Evolutionary conservation across 768 basidiomycete species (phyloP).

Genomic region (Pulveroboletus frians): DNA sequence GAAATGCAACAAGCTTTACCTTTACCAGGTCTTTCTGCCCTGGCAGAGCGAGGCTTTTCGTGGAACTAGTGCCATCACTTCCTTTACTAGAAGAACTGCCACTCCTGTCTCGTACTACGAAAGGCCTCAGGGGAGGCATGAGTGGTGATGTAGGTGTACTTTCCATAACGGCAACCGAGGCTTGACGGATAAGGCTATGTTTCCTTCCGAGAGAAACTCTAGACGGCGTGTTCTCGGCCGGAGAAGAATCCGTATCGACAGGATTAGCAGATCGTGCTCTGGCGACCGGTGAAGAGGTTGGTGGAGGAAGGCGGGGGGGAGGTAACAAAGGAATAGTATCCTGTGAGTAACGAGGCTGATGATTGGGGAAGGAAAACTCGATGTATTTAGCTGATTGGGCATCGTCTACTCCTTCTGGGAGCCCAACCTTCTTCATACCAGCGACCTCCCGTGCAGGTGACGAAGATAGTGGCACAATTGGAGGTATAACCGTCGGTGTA

Average conservation of each 20-base stretch:
- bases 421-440: slow-evolving; percentile 28
- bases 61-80: slow-evolving; percentile 29
- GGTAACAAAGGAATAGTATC: slow-evolving; percentile 38
- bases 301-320: slow-evolving; percentile 20
- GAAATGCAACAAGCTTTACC: slow-evolving; percentile 33
- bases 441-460: slow-evolving; percentile 35
- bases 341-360: slow-evolving; percentile 54
- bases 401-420: slow-evolving; percentile 36
- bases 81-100: slow-evolving; percentile 43
- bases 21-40: slow-evolving; percentile 72
- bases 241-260: slow-evolving; percentile 17
- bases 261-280: slow-evolving; percentile 34
- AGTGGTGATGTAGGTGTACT: slow-evolving; percentile 35
- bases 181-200: slow-evolving; percentile 45
- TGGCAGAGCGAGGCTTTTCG: slow-evolving; percentile 39
- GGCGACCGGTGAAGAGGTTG: slow-evolving; percentile 30
- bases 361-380: slow-evolving; percentile 52
- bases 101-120: slow-evolving; percentile 43
- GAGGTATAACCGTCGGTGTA: slow-evolving; percentile 26
- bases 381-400: slow-evolving; percentile 41
- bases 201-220: slow-evolving; percentile 19
- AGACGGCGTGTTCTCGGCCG: slow-evolving; percentile 8
- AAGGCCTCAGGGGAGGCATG: slow-evolving; percentile 42
- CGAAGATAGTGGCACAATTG: slow-evolving; percentile 25
- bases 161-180: slow-evolving; percentile 54